phyloP scores from a whole-genome alignment of 1,284 basidiomycete genomes.

The Rhodotorula sp. region DNA sequence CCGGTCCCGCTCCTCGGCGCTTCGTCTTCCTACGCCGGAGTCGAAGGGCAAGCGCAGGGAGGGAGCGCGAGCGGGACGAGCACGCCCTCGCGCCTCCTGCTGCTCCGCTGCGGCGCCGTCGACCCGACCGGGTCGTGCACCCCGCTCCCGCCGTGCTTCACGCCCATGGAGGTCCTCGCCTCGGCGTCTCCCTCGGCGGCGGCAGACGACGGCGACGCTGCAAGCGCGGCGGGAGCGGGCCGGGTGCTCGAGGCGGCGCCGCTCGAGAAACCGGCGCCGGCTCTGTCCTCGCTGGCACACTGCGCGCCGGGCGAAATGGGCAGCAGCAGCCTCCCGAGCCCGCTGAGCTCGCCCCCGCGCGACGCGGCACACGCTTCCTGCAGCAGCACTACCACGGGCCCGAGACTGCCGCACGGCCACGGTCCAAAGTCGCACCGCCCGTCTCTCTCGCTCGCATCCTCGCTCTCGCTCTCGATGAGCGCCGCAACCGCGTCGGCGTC shows the following conservation, averaged over 20 bases:
- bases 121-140: neutral
- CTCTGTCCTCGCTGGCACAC: neutral
- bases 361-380: neutral
- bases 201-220: neutral
- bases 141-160: slow-evolving; percentile 7
- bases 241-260: neutral
- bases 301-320: neutral
- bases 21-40: no score
- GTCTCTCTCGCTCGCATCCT: no score
- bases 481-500: no score
- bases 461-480: no score
- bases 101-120: neutral
- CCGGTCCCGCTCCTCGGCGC: no score
- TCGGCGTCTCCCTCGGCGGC: neutral
- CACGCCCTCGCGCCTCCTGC: neutral
- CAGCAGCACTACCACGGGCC: no score
- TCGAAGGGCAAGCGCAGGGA: no score
- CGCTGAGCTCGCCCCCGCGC: neutral
- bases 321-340: neutral
- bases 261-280: neutral
- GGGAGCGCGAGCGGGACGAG: no score
- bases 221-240: neutral
- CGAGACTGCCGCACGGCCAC: no score
- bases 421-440: no score
- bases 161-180: slow-evolving; percentile 6